phyloP scores from a whole-genome alignment of 225 moss, liverwort and hornwort species.

The Pleurozium schreberi region DNA sequence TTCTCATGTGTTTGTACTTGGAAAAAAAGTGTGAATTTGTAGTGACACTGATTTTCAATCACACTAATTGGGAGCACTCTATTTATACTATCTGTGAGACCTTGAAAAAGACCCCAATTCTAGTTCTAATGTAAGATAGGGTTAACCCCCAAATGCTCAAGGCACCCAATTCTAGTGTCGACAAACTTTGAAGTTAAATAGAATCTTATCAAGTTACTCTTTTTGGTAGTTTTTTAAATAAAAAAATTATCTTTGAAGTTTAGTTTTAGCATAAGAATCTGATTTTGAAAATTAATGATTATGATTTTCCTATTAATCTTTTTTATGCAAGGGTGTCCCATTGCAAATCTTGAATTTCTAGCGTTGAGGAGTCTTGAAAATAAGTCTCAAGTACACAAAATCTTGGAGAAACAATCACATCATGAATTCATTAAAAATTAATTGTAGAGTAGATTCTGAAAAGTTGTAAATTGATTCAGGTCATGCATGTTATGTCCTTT shows the following conservation, averaged over 20 bases:
- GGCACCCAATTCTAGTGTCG: fast-evolving
- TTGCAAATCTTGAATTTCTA: background rate
- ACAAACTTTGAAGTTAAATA: background rate
- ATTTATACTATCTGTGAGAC: background rate
- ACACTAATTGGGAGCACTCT: background rate
- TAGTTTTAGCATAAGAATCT: too few relatives aligned
- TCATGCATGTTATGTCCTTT: background rate
- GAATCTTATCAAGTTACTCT: background rate
- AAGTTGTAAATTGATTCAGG: fast-evolving
- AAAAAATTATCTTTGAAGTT: background rate
- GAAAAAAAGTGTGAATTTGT: background rate
- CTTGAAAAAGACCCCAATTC: background rate
- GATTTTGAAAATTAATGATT: background rate
- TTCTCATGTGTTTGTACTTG: background rate
- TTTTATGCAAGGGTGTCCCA: background rate
- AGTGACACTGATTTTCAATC: background rate
- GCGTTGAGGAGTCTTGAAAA: too few relatives aligned
- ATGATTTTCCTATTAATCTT: background rate
- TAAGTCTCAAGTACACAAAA: background rate
- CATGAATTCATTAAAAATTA: background rate
- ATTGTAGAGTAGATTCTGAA: background rate
- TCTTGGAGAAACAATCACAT: background rate
- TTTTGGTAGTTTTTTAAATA: background rate
- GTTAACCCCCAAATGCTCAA: fast-evolving
- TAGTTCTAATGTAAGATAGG: background rate